A percentile compares a stretch with the other conserved stretches of the same genome.
phyloP scores from a whole-genome alignment of 345 rosid genomes.

The Syzygium oleosum region DNA sequence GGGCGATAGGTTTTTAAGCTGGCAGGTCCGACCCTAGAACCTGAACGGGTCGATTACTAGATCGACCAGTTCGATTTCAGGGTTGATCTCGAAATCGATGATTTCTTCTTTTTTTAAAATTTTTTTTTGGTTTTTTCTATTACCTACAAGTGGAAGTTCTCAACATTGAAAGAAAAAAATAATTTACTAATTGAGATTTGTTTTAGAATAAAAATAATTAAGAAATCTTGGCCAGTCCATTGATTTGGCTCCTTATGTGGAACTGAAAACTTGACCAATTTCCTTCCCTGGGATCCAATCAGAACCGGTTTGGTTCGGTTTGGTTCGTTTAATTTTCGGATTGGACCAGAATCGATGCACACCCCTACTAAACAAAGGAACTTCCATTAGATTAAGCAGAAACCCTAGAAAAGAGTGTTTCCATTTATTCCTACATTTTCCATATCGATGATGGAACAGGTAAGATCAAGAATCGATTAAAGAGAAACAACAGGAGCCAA shows the following conservation, averaged over 20 bases:
- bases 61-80: too few relatives aligned
- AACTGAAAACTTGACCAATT: too few relatives aligned
- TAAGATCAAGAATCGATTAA: neutral
- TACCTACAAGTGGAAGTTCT: rapidly evolving
- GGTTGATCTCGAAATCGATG: neutral
- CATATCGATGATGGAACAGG: neutral
- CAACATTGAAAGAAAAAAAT: neutral
- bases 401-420: neutral
- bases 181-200: neutral
- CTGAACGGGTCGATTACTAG: neutral
- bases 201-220: neutral
- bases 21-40: neutral
- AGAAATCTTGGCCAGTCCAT: rapidly evolving
- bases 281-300: too few relatives aligned
- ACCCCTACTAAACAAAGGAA: neutral
- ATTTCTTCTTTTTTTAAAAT: neutral
- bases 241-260: rapidly evolving
- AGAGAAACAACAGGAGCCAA: neutral
- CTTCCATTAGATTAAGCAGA: neutral
- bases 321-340: too few relatives aligned
- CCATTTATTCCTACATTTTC: neutral
- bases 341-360: neutral
- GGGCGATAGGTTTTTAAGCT: neutral
- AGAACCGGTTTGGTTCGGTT: neutral
- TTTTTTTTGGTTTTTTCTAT: too few relatives aligned